Evolutionary conservation across 345 rosid species (phyloP).

Genomic region (Adansonia digitata): DNA sequence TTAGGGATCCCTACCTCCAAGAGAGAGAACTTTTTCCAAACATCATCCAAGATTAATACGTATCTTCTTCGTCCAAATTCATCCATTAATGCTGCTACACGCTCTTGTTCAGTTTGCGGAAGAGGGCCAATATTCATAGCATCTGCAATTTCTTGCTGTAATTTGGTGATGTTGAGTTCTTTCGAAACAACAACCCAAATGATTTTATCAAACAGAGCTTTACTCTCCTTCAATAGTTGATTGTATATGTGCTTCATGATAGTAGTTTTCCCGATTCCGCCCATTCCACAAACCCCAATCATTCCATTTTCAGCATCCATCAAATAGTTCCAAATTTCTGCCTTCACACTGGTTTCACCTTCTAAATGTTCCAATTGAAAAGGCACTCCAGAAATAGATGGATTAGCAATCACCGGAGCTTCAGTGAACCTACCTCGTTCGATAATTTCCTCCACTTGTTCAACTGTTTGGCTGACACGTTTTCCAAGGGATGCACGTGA

Average conservation of each 20-base stretch:
- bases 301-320: neutral
- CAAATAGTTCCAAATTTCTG: neutral
- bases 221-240: neutral
- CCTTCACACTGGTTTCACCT: neutral
- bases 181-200: neutral
- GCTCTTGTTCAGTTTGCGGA: neutral
- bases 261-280: neutral
- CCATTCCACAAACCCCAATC: neutral
- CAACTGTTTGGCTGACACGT: neutral
- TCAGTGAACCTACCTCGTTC: neutral
- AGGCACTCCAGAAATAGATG: neutral
- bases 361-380: neutral
- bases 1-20: slow-evolving; percentile 6
- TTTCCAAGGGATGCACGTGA: neutral
- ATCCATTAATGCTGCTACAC: neutral
- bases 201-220: neutral
- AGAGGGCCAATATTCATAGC: neutral
- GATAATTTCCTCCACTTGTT: neutral
- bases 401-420: neutral
- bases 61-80: neutral
- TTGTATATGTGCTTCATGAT: neutral
- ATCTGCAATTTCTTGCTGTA: neutral
- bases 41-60: slow-evolving; percentile 12
- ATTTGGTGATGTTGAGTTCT: neutral
- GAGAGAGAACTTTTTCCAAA: neutral